A percentile compares a stretch with the other conserved stretches of the same genome.
Conservation (phyloP, 2,329 filamentous ascomycete species). For the Alternaria sp. region DNA sequence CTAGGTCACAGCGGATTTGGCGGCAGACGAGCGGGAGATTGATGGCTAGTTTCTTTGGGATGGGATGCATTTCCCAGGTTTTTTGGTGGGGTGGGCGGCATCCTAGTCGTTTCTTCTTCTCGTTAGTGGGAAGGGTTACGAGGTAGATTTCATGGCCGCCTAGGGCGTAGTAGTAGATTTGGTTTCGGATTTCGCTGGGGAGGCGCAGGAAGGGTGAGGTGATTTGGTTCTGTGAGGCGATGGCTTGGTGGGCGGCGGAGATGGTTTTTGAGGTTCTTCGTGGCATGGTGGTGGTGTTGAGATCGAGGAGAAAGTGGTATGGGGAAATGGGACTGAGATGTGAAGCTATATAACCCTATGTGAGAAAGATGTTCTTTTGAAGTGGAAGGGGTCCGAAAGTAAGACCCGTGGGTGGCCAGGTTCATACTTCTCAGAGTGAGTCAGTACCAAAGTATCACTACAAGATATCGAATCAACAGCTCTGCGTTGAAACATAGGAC, state of each 20-base stretch:
- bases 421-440: not conserved
- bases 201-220: not conserved
- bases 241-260: not conserved
- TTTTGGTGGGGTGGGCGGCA: not conserved
- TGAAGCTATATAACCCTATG: not conserved
- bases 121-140: not conserved
- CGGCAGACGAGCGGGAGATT: not conserved
- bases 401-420: not conserved
- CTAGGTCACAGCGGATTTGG: not conserved
- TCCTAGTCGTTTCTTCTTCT: not conserved
- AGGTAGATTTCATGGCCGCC: not conserved
- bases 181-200: not conserved
- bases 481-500: not conserved
- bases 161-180: not conserved
- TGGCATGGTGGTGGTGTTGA: not conserved
- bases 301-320: not conserved
- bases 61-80: not conserved
- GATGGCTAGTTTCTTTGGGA: not conserved
- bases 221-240: not conserved
- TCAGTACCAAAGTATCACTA: not conserved
- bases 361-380: not conserved
- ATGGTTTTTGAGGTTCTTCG: not conserved
- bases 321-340: not conserved
- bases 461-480: not conserved
- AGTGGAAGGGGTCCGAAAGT: no score